Base-by-base conservation (phyloP, 108 stramenopile genomes). In the Hondaea fermentalgiana region DNA sequence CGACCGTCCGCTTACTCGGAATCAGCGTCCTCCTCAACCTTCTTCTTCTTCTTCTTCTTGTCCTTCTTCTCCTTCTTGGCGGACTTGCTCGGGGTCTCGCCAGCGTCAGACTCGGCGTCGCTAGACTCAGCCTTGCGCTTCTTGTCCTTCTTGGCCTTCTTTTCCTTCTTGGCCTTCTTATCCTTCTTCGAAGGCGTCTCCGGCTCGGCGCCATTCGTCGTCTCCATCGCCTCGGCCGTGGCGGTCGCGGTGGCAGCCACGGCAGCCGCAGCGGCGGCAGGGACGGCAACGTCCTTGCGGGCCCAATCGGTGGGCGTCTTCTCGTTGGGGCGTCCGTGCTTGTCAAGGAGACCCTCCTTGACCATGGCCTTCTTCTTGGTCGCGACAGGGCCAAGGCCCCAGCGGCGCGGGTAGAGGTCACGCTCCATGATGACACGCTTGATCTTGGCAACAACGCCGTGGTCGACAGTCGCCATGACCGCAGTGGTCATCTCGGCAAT, bases 391-490 rank as follows among this genome's bases (percentile, higher is more conserved):
- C 99, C 99, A 72, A 99, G 92, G 53, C 99, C 98, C 99, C 99
- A 99, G 90, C 97, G 92, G 87, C 98, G 92, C 6, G 99, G 99
- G 90, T 99, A 99, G 1, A 97, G 97, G 95, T 99, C 99, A 35
- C 99, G 93, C 95, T 99, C 99, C 99, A 99, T 99, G 93, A 99
- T 98, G 45, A 99, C 99, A 60, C 99, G 96, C 93, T 99, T 99
- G 91, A 99, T 98, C 95, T 98, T 98, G 71, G 98, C 98, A 53
- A 99, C 99, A 57, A 96, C 96, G 28, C 99, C 99, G 93, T 99
- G 99, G 95, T 99, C 99, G 21, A 96, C 96, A 8, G 98, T 98
- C 8, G 98, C 99, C 98, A 99, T 98, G 89, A 99, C 98, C 28
- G 98, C 94, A 0, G 99, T 99, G 4, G 98, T 97, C 99, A 99